phyloP scores from a whole-genome alignment of 1,139 yeast species.

The Diutina siamensis region DNA sequence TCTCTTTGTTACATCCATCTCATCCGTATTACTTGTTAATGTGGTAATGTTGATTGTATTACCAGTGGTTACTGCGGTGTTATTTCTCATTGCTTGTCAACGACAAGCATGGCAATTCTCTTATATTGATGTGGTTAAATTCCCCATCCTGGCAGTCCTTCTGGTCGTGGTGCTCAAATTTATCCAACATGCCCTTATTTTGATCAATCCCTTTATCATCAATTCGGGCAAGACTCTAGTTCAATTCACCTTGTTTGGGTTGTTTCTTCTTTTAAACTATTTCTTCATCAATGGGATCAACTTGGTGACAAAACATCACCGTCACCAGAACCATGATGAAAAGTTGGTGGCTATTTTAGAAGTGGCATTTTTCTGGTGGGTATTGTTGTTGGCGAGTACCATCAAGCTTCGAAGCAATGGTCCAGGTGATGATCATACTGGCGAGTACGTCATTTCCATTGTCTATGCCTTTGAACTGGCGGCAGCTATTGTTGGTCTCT shows the following conservation, averaged over 20 bases:
- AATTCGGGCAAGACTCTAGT: conserved; percentile 38
- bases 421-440: conserved; percentile 42
- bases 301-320: conserved; percentile 30
- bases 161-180: conserved; percentile 22
- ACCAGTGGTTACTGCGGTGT: conserved; percentile 43
- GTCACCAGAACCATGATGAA: conserved; percentile 55
- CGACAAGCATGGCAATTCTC: conserved; percentile 19
- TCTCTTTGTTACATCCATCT: conserved; percentile 44
- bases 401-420: conserved; percentile 33
- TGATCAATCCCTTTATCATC: conserved; percentile 43
- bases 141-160: conserved; percentile 39
- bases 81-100: conserved; percentile 36
- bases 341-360: conserved; percentile 58
- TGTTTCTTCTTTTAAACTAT: conserved; percentile 38
- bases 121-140: conserved; percentile 23
- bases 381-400: conserved; percentile 29
- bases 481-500: conserved; percentile 45
- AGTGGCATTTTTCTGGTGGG: conserved; percentile 47
- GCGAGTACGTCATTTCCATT: conserved; percentile 43
- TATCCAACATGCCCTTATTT: conserved; percentile 22
- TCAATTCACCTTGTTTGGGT: conserved; percentile 27
- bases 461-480: conserved; percentile 39
- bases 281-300: conserved; percentile 37
- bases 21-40: conserved; percentile 45
- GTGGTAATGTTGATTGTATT: conserved; percentile 36